A percentile compares a stretch with the other conserved stretches of the same genome.
Conservation (phyloP, 2,329 filamentous ascomycete species). For the Pezicula carpinea region DNA sequence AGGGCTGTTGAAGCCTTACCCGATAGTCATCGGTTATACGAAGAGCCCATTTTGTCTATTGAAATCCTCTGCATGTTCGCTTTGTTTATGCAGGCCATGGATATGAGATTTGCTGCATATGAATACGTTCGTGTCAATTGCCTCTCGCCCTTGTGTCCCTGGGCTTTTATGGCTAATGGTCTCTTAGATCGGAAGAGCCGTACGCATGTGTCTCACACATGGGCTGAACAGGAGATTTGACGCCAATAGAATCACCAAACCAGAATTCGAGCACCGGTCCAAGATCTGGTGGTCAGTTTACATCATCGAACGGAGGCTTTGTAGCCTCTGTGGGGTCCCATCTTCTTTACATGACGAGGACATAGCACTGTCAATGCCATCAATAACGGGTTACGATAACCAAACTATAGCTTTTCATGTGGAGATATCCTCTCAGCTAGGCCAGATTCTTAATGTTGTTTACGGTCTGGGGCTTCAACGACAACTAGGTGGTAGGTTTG, state of each 20-base stretch:
- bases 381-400: neutral
- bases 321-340: neutral
- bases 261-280: neutral
- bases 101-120: neutral
- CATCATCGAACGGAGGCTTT: constrained; percentile 1
- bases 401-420: neutral
- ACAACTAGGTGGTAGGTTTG: neutral
- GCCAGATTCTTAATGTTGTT: constrained; percentile 1
- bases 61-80: constrained; percentile 1
- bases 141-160: neutral
- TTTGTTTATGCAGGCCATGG: neutral
- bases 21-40: neutral
- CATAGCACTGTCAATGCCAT: neutral
- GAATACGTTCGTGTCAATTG: neutral
- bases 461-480: constrained; percentile 1
- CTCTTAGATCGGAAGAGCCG: neutral
- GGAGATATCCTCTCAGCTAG: neutral
- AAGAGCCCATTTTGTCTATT: constrained; percentile 1
- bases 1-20: neutral
- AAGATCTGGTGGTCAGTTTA: constrained; percentile 1
- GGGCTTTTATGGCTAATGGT: neutral
- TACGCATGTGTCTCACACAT: neutral
- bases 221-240: constrained; percentile 1
- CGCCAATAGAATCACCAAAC: neutral
- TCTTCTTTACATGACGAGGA: neutral